Percentiles rank a stretch among this genome's conserved stretches.
These are phyloP conservation scores for Phytophthora sp. DNA, from an alignment of 352 stramenopile genomes.

Conservation along the genomic window DNA sequence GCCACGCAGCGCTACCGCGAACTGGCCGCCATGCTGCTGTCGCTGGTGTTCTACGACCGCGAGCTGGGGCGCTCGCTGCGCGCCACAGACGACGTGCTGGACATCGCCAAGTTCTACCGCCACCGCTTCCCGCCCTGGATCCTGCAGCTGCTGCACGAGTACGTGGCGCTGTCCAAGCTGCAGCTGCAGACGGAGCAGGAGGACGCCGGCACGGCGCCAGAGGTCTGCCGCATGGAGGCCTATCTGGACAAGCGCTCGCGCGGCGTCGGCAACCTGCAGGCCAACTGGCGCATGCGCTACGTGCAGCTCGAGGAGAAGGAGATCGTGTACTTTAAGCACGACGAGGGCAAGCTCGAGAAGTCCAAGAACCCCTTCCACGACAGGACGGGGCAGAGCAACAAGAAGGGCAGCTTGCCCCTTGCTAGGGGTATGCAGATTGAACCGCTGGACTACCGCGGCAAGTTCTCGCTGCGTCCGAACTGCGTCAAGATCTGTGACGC, in stretches of 20 bases:
- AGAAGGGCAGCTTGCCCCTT: conserved; percentile 55
- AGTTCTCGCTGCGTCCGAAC: conserved; percentile 63
- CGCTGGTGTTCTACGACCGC: conserved; percentile 53
- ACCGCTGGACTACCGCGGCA: conserved; percentile 64
- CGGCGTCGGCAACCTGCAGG: conserved; percentile 56
- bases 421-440: conserved; percentile 42
- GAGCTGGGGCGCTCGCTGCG: conserved; percentile 37
- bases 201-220: conserved; percentile 51
- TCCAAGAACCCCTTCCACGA: conserved; percentile 69
- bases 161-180: conserved; percentile 57
- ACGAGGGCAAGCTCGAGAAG: conserved; percentile 47
- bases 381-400: conserved; percentile 47
- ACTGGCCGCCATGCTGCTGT: conserved; percentile 61
- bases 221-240: conserved; percentile 31
- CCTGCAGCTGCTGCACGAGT: conserved; percentile 62
- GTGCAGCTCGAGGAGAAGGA: conserved; percentile 51
- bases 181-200: conserved; percentile 60
- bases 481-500: conserved; percentile 67
- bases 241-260: conserved; percentile 71
- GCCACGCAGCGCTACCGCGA: conserved; percentile 56
- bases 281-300: conserved; percentile 79
- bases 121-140: conserved; percentile 61
- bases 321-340: conserved; percentile 74
- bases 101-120: conserved; percentile 53
- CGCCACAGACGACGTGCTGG: conserved; percentile 57